Base-by-base conservation (phyloP, 139 green algal genomes). In the Marvania coccoides region DNA sequence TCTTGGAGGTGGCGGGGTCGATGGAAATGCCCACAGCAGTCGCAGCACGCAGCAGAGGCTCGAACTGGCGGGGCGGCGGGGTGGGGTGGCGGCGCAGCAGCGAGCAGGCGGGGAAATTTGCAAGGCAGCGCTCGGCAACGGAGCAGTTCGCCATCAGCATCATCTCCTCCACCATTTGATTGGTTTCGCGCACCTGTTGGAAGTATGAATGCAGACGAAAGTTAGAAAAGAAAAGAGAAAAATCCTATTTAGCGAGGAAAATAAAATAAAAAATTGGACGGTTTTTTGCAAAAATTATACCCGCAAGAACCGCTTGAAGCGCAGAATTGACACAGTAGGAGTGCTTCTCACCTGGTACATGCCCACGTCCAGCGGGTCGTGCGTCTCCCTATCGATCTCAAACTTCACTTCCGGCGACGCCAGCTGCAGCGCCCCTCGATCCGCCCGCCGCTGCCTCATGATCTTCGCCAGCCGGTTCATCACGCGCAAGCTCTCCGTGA, bases 151-250 rank as follows among this genome's bases (percentile, higher is more conserved):
- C 94, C 31, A 96, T 68, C 26, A 99, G 76, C 94, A 98, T 99
- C 85, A 96, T 94, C 84, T 99, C 94, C 80, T 98, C 92, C 36
- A 99, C 90, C 91, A 99, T 97, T 58, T 89, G 76, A 79, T 99
- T 98, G 42, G 94, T 86, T 46, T 97, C 90, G 1, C 79, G 73
- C 12, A 90, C 57, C 82, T 90, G 74, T 28, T n/a, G n/a, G n/a
- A n/a, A n/a, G n/a, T n/a, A n/a, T n/a, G n/a, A n/a, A n/a, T n/a
- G n/a, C n/a, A n/a, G n/a, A n/a, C n/a, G n/a, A n/a, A n/a, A n/a
- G n/a, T n/a, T n/a, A n/a, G n/a, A n/a, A n/a, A n/a, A n/a, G n/a
- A n/a, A n/a, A n/a, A n/a, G n/a, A n/a, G n/a, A n/a, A n/a, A n/a
- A n/a, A n/a, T n/a, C n/a, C n/a, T n/a, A n/a, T n/a, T n/a, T n/a